These are phyloP conservation scores for Geoglossum cookeanum DNA, from an alignment of 2,329 filamentous ascomycete genomes.

Conservation along the genomic window DNA sequence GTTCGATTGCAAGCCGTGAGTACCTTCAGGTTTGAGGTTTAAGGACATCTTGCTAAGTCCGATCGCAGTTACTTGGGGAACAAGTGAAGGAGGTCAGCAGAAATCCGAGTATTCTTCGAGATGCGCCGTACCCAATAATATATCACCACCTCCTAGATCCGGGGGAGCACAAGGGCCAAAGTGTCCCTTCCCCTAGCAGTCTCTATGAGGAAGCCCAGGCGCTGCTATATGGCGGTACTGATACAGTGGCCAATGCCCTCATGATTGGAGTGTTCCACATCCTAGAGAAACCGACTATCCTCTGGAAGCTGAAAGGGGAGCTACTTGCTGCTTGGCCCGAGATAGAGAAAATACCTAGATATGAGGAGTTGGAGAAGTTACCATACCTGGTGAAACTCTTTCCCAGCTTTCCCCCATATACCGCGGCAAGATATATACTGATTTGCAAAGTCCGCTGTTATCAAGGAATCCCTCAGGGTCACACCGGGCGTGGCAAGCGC, in stretches of 20 bases:
- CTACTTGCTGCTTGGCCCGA: slow-evolving; percentile 20
- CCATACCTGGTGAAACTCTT: slow-evolving; percentile 6
- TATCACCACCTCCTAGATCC: slow-evolving; percentile 18
- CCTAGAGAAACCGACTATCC: slow-evolving; percentile 17
- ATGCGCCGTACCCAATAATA: slow-evolving; percentile 17
- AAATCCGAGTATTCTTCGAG: slow-evolving; percentile 14
- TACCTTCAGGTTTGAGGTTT: slow-evolving; percentile 6
- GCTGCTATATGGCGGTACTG: slow-evolving; percentile 27
- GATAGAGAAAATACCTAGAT: slow-evolving; percentile 14
- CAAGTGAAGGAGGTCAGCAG: slow-evolving; percentile 13
- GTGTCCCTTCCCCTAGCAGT: slow-evolving; percentile 9
- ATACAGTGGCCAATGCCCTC: slow-evolving; percentile 25
- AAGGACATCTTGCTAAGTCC: not conserved
- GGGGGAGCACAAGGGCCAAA: not conserved
- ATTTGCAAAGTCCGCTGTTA: slow-evolving; percentile 14
- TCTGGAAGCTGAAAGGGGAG: slow-evolving; percentile 21
- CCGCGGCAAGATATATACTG: too few relatives aligned
- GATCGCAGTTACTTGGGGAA: slow-evolving; percentile 8
- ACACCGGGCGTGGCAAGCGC: slow-evolving; percentile 17
- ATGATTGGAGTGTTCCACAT: slow-evolving; percentile 25
- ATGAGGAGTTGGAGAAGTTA: slow-evolving; percentile 20
- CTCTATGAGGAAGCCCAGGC: slow-evolving; percentile 27
- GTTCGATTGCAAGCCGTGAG: slow-evolving; percentile 6
- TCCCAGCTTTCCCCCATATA: too few relatives aligned
- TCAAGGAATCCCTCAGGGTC: slow-evolving; percentile 22